A percentile compares a stretch with the other conserved stretches of the same genome.
Evolutionary conservation across 2,329 filamentous ascomycete genomes (phyloP).

Genomic region (Sphaerulina populicola): DNA sequence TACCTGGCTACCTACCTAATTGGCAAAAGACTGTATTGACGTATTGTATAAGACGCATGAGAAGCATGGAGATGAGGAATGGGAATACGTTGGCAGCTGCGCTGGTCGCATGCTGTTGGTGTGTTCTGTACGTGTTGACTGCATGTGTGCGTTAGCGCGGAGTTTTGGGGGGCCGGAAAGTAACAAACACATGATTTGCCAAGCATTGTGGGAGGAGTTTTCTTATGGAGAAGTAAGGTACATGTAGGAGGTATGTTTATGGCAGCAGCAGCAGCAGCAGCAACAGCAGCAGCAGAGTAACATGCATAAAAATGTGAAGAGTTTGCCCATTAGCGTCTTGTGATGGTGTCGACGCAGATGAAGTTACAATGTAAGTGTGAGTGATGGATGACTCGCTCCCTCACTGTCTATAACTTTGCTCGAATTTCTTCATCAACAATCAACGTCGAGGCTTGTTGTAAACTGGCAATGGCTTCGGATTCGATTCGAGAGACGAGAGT

Average conservation of each 20-base stretch:
- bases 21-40: constrained; percentile 5
- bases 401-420: too few relatives aligned
- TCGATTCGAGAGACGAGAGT: constrained; percentile 42
- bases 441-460: constrained; percentile 35
- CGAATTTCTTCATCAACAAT: constrained; percentile 27
- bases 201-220: not conserved
- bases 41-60: constrained; percentile 8
- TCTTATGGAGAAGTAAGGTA: too few relatives aligned
- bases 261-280: too few relatives aligned
- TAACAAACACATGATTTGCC: constrained; percentile 4
- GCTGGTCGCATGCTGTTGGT: constrained; percentile 1
- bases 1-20: not conserved
- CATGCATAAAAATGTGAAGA: too few relatives aligned
- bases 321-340: too few relatives aligned
- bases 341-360: too few relatives aligned
- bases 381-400: too few relatives aligned
- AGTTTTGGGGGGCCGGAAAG: constrained; percentile 2
- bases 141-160: constrained; percentile 8
- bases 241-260: too few relatives aligned
- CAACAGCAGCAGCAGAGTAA: too few relatives aligned
- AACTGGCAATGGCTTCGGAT: constrained; percentile 38
- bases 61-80: not conserved
- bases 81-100: constrained; percentile 1
- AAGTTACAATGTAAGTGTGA: too few relatives aligned
- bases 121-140: not conserved